phyloP scores from a whole-genome alignment of 352 stramenopile genomes.

The Phytophthora pluvialis region DNA sequence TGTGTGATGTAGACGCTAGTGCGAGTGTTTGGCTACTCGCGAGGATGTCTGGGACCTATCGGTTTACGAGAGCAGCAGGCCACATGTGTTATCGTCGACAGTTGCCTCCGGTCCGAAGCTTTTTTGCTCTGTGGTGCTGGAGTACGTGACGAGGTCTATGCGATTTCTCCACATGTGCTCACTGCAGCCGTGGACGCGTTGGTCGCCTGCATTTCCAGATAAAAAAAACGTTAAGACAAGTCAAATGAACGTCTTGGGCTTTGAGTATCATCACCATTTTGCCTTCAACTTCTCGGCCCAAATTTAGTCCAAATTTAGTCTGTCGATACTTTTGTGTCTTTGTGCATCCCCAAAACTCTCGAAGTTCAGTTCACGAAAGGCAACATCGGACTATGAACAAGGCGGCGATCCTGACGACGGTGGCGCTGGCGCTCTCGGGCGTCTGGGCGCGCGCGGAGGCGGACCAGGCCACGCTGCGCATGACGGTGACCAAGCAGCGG shows the following conservation, averaged over 20 bases:
- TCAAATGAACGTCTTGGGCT: too few relatives aligned
- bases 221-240: neutral
- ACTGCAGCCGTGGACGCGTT: conserved; percentile 15
- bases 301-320: neutral
- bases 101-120: conserved; percentile 25
- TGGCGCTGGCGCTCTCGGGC: conserved; percentile 14
- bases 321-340: neutral
- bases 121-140: conserved; percentile 63
- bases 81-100: conserved; percentile 66
- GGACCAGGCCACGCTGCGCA: conserved; percentile 20
- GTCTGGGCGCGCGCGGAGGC: conserved; percentile 5
- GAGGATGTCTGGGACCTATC: conserved; percentile 67
- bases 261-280: too few relatives aligned
- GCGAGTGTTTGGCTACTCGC: conserved; percentile 68
- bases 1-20: conserved; percentile 48
- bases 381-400: conserved; percentile 22
- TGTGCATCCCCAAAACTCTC: neutral
- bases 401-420: conserved; percentile 6
- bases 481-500: neutral
- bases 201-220: conserved; percentile 29
- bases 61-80: conserved; percentile 56
- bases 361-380: conserved; percentile 13
- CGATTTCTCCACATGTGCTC: conserved; percentile 38
- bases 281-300: conserved; percentile 4
- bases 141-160: conserved; percentile 52